These are phyloP conservation scores for Nicotiana sylvestris DNA, from an alignment of 257 asterid genomes.

Conservation along the genomic window DNA sequence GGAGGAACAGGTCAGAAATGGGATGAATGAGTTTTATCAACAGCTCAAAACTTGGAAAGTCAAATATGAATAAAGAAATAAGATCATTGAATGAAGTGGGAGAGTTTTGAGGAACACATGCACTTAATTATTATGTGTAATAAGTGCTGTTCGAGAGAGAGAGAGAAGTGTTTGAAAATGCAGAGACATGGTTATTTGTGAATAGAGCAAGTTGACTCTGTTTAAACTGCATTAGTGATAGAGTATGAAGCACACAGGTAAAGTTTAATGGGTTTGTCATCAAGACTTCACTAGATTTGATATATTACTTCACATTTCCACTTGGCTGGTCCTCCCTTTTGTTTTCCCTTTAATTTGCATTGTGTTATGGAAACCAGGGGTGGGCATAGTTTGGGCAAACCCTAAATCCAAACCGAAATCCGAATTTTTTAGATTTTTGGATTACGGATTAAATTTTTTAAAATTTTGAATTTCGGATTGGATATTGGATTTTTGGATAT, in stretches of 20 bases:
- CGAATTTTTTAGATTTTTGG: no score
- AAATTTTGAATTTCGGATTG: no score
- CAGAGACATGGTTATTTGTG: constrained; percentile 30
- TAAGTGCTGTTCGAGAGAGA: background rate
- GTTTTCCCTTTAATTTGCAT: background rate
- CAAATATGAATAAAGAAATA: constrained; percentile 20
- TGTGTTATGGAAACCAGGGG: background rate
- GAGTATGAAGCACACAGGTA: background rate
- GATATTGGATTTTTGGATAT: no score
- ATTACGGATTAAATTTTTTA: no score
- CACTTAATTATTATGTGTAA: constrained; percentile 6
- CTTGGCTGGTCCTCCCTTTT: background rate
- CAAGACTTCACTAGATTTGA: no score
- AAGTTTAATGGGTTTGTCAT: no score
- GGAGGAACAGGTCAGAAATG: background rate
- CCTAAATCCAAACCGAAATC: no score
- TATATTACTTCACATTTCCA: background rate
- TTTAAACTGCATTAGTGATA: background rate
- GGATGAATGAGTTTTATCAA: constrained; percentile 18
- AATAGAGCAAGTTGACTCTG: background rate
- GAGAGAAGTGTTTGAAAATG: constrained; percentile 40
- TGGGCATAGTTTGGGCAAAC: no score
- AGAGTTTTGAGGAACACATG: constrained; percentile 29
- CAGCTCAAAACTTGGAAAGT: constrained; percentile 25
- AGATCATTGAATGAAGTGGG: constrained; percentile 20